Conservation (phyloP, 1,284 basidiomycete species). For the Uromyces viciae-fabae region DNA sequence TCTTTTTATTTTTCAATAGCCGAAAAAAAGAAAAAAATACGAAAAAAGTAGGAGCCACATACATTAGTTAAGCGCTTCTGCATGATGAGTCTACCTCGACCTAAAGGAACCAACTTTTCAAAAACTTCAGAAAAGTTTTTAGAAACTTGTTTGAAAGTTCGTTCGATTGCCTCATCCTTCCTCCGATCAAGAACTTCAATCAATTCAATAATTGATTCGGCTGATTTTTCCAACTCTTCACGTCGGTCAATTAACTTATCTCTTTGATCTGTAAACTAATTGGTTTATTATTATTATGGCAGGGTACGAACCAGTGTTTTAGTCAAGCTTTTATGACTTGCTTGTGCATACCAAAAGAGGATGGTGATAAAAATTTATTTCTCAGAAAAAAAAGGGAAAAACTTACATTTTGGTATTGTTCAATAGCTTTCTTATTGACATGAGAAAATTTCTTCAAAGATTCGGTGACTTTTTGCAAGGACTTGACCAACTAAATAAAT, state of each 20-base stretch:
- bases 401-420: slow-evolving; percentile 58
- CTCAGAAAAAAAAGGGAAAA: slow-evolving; percentile 61
- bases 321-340: too few relatives aligned
- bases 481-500: slow-evolving; percentile 83
- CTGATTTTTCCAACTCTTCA: slow-evolving; percentile 83
- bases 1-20: background rate
- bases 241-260: slow-evolving; percentile 81
- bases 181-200: slow-evolving; percentile 90
- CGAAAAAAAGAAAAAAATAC: background rate
- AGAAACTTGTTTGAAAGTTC: slow-evolving; percentile 96
- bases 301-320: too few relatives aligned
- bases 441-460: slow-evolving; percentile 91
- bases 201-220: slow-evolving; percentile 84
- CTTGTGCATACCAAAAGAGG: too few relatives aligned
- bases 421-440: slow-evolving; percentile 99
- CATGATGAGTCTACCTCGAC: slow-evolving; percentile 83
- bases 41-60: slow-evolving; percentile 36
- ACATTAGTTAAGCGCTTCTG: slow-evolving; percentile 76
- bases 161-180: slow-evolving; percentile 96
- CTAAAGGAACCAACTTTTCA: slow-evolving; percentile 91
- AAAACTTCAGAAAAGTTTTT: slow-evolving; percentile 97
- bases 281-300: background rate
- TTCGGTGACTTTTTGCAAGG: slow-evolving; percentile 83
- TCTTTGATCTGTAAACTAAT: slow-evolving; percentile 82
- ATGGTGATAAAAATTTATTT: background rate